Base-by-base conservation (phyloP, 805 yeast species). In the Priceomyces fermenticarens region DNA sequence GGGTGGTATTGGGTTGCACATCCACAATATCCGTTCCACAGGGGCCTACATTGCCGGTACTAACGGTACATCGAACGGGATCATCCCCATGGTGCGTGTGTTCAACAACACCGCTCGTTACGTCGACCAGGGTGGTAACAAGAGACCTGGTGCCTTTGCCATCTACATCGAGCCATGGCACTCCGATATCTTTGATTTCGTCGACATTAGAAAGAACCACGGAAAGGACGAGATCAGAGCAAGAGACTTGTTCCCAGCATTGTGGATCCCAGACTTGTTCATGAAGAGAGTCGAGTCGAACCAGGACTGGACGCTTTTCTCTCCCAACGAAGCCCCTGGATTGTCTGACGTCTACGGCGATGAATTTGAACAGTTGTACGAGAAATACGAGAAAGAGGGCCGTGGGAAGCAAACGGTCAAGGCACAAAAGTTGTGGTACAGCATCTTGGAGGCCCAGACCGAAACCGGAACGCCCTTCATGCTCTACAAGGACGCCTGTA, bases 381-480 rank as follows among this genome's bases (percentile, higher is more conserved):
- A 70, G 51, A 65, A 52, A 43, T 78, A 78, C 58, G 83, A 78
- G 58, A 48, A 53, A 30, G 79, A 74, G 58, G 72, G 71, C 37
- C 70, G 74, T 49, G 80, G 78, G 39, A 67, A 71, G 54, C 53
- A 60, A 42, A 70, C 75, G 20, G 63, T 78, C 47, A 75, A 74
- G 60, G 83, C 83, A 15, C 83, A 78, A 55, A 77, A 77, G 58
- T 67, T 78, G 48, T 78, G 83, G 83, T 75, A 77, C 49, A 67
- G 80, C 29, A 75, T 78, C 38, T 67, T 78, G 56, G 82, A 77
- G 56, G 78, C 82, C 16, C 83, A 78, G 60, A 78, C 83, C 36
- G 83, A 78, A 61, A 78, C 83, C 27, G 83, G 83, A 56, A 77
- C 81, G 37, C 83, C 83, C 34, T 78, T 77, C 65, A 77, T 78